A percentile compares a stretch with the other conserved stretches of the same genome.
phyloP scores from a whole-genome alignment of 1,139 yeast genomes.

The Kodamaea alishanica region DNA sequence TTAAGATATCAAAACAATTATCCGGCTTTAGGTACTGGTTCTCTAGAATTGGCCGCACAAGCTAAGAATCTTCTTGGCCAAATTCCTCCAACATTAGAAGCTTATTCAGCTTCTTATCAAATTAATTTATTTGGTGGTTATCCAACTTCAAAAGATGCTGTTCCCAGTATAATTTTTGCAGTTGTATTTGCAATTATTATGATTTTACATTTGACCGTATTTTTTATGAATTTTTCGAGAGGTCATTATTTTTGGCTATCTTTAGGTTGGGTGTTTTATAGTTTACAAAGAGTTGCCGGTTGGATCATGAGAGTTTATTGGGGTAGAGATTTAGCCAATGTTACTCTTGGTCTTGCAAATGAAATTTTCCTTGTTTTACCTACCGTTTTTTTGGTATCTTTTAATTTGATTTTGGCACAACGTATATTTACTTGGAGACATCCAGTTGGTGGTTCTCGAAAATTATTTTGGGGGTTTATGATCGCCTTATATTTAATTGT shows the following conservation, averaged over 20 bases:
- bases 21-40: conserved; percentile 22
- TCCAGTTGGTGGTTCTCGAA: conserved; percentile 44
- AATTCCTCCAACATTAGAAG: conserved; percentile 21
- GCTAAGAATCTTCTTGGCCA: conserved; percentile 24
- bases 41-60: conserved; percentile 15
- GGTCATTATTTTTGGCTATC: conserved; percentile 37
- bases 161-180: conserved; percentile 31
- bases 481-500: conserved; percentile 30
- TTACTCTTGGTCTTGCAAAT: conserved; percentile 28
- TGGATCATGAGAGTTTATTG: conserved; percentile 31
- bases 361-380: conserved; percentile 36
- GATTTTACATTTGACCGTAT: conserved; percentile 26
- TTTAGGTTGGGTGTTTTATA: conserved; percentile 31
- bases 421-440: conserved; percentile 47
- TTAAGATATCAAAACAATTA: conserved; percentile 15
- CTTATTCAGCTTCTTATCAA: conserved; percentile 21
- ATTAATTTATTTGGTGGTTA: conserved; percentile 36
- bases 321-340: conserved; percentile 24
- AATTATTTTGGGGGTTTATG: conserved; percentile 37
- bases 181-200: conserved; percentile 26
- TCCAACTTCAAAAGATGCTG: conserved; percentile 27
- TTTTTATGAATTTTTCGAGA: conserved; percentile 29
- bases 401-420: conserved; percentile 41
- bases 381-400: conserved; percentile 31
- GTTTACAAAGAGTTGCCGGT: conserved; percentile 28